Conservation (phyloP, 148 eudicot genomes). For the Arbutus unedo region DNA sequence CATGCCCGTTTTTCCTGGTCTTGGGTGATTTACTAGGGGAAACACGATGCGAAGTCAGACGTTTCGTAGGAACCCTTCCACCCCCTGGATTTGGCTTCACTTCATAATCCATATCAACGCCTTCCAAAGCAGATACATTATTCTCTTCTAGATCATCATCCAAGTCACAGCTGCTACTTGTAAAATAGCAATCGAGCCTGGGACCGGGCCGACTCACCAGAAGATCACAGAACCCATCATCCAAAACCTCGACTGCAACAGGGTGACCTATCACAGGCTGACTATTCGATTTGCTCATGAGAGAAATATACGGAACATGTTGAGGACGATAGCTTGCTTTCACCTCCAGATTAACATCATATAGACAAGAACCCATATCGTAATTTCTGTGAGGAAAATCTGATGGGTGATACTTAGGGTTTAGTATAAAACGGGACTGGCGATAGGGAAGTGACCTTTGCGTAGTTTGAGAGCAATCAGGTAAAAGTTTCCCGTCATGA, state of each 20-base stretch:
- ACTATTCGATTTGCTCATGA: constrained; percentile 67
- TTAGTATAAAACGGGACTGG: constrained; percentile 46
- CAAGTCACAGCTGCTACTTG: constrained; percentile 44
- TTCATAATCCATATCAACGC: constrained; percentile 17
- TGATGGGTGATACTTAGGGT: constrained; percentile 39
- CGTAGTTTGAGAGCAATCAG: constrained; percentile 14
- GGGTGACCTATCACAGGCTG: constrained; percentile 77
- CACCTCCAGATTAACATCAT: constrained; percentile 62
- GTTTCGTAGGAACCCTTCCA: constrained; percentile 31
- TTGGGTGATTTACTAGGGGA: constrained; percentile 37
- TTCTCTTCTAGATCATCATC: constrained; percentile 24
- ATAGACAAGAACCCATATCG: constrained; percentile 29
- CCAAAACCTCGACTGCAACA: constrained; percentile 55
- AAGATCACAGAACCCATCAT: constrained; percentile 53
- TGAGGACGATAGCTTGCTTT: constrained; percentile 52
- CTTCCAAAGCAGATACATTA: constrained; percentile 13
- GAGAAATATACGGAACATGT: constrained; percentile 74
- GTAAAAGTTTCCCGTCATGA: constrained; percentile 15
- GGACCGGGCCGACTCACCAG: constrained; percentile 15
- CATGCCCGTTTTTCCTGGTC: constrained; percentile 40
- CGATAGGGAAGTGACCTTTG: constrained; percentile 46
- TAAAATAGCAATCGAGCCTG: constrained; percentile 21
- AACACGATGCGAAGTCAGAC: constrained; percentile 21
- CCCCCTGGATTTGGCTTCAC: constrained; percentile 19
- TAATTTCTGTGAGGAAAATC: constrained; percentile 31